Evolutionary conservation across 768 basidiomycete species (phyloP).

Genomic region (Termitomyces sp.): DNA sequence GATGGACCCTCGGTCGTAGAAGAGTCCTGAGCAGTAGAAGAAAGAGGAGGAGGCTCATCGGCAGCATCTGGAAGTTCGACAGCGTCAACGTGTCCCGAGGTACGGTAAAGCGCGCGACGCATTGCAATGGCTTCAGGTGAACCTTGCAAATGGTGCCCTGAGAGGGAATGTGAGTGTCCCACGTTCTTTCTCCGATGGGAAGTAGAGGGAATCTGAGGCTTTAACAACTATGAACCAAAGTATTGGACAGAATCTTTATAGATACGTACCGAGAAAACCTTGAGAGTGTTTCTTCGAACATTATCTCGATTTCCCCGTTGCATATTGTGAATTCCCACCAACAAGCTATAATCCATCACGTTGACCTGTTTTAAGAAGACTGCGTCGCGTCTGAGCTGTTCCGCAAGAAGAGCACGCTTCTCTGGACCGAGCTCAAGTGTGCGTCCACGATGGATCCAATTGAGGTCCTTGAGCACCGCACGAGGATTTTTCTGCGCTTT

Average conservation of each 20-base stretch:
- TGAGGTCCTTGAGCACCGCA: constrained; percentile 92
- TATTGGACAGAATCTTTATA: background rate
- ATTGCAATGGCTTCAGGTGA: constrained; percentile 78
- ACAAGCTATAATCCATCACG: constrained; percentile 96
- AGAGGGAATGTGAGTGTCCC: constrained; percentile 18
- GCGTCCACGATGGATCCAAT: constrained; percentile 84
- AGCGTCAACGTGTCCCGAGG: constrained; percentile 61
- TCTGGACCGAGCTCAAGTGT: constrained; percentile 91
- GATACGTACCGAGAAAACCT: constrained; percentile 79
- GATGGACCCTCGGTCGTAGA: background rate
- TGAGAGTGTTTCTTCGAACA: constrained; percentile 82
- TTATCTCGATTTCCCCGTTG: constrained; percentile 89
- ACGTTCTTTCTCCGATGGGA: constrained; percentile 49
- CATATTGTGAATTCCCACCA: constrained; percentile 93
- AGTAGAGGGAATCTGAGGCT: constrained; percentile 64
- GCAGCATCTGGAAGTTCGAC: constrained; percentile 15
- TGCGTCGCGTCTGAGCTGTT: constrained; percentile 84
- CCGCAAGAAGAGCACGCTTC: constrained; percentile 84
- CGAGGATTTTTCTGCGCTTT: constrained; percentile 73
- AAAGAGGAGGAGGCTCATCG: constrained; percentile 8
- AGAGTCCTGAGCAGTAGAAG: background rate
- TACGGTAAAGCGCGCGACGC: constrained; percentile 72
- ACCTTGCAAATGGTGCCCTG: constrained; percentile 36
- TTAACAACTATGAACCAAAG: background rate
- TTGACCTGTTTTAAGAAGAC: constrained; percentile 76